phyloP scores from a whole-genome alignment of 371 early-diverging fungal species.

The Saksenaea vasiformis region DNA sequence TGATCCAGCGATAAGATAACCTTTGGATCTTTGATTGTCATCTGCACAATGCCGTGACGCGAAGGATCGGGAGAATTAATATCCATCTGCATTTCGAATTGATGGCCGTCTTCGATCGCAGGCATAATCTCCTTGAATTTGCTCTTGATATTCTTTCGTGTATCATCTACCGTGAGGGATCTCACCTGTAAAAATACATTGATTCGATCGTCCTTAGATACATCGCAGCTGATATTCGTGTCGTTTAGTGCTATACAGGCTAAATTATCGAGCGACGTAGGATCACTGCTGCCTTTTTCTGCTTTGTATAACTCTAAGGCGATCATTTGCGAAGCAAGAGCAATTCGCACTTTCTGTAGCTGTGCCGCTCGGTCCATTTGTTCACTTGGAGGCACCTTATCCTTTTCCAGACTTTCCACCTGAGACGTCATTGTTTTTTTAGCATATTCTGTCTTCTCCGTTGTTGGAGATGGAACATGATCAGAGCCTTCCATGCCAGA shows the following conservation, averaged over 20 bases:
- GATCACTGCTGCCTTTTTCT: slow-evolving; percentile 8
- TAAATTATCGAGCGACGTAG: slow-evolving; percentile 23
- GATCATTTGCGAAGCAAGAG: slow-evolving; percentile 24
- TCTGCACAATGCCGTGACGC: slow-evolving; percentile 53
- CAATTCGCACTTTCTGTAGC: slow-evolving; percentile 7
- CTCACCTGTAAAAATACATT: slow-evolving; percentile 70
- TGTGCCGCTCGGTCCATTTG: background rate
- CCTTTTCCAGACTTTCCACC: background rate
- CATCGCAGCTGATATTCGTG: slow-evolving; percentile 57
- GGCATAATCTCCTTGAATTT: slow-evolving; percentile 86
- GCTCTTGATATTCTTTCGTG: slow-evolving; percentile 76
- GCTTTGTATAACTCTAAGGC: slow-evolving; percentile 33
- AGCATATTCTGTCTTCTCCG: background rate
- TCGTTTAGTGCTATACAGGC: slow-evolving; percentile 55
- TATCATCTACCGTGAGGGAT: slow-evolving; percentile 80
- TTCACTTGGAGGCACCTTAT: background rate
- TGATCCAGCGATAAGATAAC: slow-evolving; percentile 87
- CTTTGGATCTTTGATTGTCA: slow-evolving; percentile 84
- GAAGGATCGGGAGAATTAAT: slow-evolving; percentile 39
- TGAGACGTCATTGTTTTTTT: background rate
- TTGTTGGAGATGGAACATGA: background rate
- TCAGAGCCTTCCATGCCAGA: slow-evolving; percentile 12
- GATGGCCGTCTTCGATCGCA: slow-evolving; percentile 38
- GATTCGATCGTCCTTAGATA: slow-evolving; percentile 63
- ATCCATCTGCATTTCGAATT: slow-evolving; percentile 45